Base-by-base conservation (phyloP, 1,284 basidiomycete species). In the Ustilago loliicola region DNA sequence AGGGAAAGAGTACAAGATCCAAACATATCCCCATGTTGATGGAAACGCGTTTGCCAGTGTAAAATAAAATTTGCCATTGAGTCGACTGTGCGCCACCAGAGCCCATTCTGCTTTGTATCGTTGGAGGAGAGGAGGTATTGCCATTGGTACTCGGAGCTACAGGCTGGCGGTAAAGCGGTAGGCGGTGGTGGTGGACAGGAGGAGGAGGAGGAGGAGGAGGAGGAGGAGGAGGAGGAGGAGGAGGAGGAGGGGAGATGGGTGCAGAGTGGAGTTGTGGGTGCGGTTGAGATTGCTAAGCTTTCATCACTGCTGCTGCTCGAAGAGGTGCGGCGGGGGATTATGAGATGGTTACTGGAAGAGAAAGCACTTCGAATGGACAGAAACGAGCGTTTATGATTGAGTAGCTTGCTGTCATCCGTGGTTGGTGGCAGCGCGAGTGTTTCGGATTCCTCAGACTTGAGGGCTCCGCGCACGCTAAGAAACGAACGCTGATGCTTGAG, bases 1-100 rank as follows among this genome's bases (percentile, higher is more conserved):
- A 64, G 40, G 27, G 17, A 8, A 5, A 77, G 60, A 2, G 53
- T 61, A 34, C 61, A 69, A 10, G 63, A 36, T 11, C 25, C 62
- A 53, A 73, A 77, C 75, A 77, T 70, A 45, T 77, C 75, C 9
- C 75, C 75, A 34, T 77, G 75, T n/a, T 62, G 25, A 40, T 73
- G 54, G 23, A 77, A 77, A 2, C 75, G 66, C 0, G 32, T 59
- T 38, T 72, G 65, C 74, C 74, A 77, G 36, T 77, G 74, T 4
- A 72, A 40, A 62, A 77, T 68, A 17, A 77, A 77, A 52, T 77
- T 77, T 9, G 74, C 69, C 74, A 77, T 77, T 6, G 65, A 40
- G 38, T 77, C 74, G n/a, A 77, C 55, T 15, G 38, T 77, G 10
- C 74, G 21, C 61, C 62, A 77, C 74, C 74, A 77, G 23, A 66